Evolutionary conservation across 495 filamentous ascomycete genomes (phyloP).

Genomic region (Aspergillus asperescens): DNA sequence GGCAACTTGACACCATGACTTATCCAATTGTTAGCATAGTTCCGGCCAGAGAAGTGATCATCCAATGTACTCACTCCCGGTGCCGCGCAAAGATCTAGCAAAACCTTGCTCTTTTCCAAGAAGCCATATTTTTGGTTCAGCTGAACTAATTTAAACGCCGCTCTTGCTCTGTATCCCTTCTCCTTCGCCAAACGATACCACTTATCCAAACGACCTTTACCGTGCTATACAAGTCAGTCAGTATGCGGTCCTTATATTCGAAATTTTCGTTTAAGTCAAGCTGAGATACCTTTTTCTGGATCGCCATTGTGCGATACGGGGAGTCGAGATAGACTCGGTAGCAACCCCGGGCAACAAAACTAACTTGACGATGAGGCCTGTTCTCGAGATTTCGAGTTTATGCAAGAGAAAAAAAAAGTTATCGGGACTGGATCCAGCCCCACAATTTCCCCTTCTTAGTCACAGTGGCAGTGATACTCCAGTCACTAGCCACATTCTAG

Average conservation of each 20-base stretch:
- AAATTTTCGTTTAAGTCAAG: not conserved
- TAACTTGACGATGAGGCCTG: conserved; percentile 5
- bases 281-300: conserved; percentile 79
- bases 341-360: conserved; percentile 18
- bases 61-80: conserved; percentile 64
- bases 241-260: conserved; percentile 7
- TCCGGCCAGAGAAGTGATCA: not conserved
- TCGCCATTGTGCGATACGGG: conserved; percentile 62
- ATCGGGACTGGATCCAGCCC: conserved; percentile 11
- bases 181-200: conserved; percentile 97
- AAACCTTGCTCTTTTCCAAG: conserved; percentile 90
- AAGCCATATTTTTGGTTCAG: conserved; percentile 99
- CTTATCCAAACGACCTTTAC: conserved; percentile 98
- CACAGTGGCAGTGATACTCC: conserved; percentile 9
- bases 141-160: conserved; percentile 97
- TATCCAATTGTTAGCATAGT: conserved; percentile 24
- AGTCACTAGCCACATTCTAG: conserved; percentile 2
- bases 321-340: conserved; percentile 23
- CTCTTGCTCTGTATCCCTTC: conserved; percentile 93
- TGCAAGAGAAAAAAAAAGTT: conserved; percentile 21
- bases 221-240: conserved; percentile 56
- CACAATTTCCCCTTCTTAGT: conserved; percentile 16
- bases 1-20: conserved; percentile 98
- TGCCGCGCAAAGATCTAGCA: conserved; percentile 95
- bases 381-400: conserved; percentile 4